Evolutionary conservation across 164 flowering plant species (phyloP).

Genomic region (Umbellularia californica): DNA sequence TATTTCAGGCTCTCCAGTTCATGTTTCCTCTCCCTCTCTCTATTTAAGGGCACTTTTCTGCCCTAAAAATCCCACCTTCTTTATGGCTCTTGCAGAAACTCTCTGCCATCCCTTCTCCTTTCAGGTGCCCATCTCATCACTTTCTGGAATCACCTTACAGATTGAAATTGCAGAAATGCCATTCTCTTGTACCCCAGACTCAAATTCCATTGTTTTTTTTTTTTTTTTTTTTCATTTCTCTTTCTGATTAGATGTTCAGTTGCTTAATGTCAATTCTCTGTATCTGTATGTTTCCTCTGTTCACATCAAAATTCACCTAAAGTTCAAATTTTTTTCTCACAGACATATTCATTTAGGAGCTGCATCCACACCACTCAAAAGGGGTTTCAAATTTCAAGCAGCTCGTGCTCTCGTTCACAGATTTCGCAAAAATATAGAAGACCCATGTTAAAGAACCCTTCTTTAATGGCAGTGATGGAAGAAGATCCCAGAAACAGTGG

Average conservation of each 20-base stretch:
- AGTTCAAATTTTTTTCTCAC: not conserved
- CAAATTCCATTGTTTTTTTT: not conserved
- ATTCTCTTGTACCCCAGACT: not conserved
- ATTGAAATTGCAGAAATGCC: not conserved
- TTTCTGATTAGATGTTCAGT: not conserved
- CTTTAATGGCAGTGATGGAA: conserved; percentile 25
- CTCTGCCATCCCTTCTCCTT: not conserved
- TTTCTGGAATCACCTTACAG: not conserved
- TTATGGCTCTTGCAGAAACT: not conserved
- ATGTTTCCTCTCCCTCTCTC: not conserved
- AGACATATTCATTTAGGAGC: not conserved
- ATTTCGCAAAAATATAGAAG: not conserved
- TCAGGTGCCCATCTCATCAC: not conserved
- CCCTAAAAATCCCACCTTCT: not conserved
- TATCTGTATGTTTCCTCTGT: not conserved
- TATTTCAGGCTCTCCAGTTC: not conserved
- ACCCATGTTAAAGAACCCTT: not conserved
- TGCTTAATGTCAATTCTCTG: not conserved
- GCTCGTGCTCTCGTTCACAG: not conserved
- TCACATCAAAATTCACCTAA: not conserved
- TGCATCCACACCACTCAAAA: not conserved
- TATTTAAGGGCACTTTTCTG: not conserved
- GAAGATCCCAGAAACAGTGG: conserved; percentile 1
- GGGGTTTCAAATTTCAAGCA: not conserved
- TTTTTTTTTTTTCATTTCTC: not conserved